Base-by-base conservation (phyloP, 164 flowering plant species). In the Santalum album region DNA sequence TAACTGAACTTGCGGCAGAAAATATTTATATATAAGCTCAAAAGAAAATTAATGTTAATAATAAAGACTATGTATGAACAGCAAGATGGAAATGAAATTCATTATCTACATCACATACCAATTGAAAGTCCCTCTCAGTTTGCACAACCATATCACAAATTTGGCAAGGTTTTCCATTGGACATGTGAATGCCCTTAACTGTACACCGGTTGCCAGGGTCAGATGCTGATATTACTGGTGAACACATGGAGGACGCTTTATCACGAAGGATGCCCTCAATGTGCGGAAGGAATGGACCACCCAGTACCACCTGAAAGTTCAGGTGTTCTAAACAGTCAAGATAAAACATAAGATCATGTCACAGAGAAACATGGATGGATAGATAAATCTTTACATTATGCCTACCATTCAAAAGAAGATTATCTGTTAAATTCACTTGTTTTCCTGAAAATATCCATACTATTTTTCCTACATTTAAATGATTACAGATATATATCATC, bases 241-340 rank as follows among this genome's bases (percentile, higher is more conserved):
- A 81, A 56, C 50, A 48, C 86, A 78, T 67, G 6, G 65, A 65
- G 10, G 70, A 62, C 32, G 99, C 99, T 68, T 75, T 83, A 25
- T 75, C 74, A 49, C 80, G 89, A 57, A 94, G 78, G 69, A 90
- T 84, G 25, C 35, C 21, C 70, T 90, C 95, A 63, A 94, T 77
- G n/a, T 84, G 84, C 49, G 90, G 92, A 62, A 76, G 73, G n/a
- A n/a, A n/a, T n/a, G n/a, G 96, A 2, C 99, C 99, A 27, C 97
- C 97, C 46, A 94, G 57, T 35, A 94, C 80, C 60, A 87, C 47
- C 99, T 94, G 79, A 51, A 67, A 42, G 17, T 62, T 67, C 29
- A 61, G 57, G n/a, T n/a, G n/a, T n/a, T 34, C 32, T 52, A 2
- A 21, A 35, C 1, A 24, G 7, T 32, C 46, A 56, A 54, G 63